phyloP scores from a whole-genome alignment of 768 basidiomycete genomes.

The Rhodosporidiobolus sp. region DNA sequence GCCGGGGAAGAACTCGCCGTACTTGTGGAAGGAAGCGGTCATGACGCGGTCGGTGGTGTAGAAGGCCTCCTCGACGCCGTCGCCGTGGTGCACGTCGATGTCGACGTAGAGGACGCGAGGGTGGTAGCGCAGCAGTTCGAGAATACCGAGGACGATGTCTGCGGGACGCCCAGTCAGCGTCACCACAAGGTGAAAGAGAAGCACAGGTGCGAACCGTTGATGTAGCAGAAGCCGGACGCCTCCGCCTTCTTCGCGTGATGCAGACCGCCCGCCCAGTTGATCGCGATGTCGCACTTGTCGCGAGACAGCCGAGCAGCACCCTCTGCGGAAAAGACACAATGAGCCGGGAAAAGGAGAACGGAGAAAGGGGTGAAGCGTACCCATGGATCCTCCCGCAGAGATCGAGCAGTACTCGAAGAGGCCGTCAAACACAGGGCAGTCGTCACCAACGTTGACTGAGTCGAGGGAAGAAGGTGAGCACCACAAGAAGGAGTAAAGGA shows the following conservation, averaged over 20 bases:
- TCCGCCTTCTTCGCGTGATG: slow-evolving; percentile 99
- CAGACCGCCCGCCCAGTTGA: slow-evolving; percentile 98
- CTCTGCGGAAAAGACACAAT: slow-evolving; percentile 60
- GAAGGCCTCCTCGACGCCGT: slow-evolving; percentile 98
- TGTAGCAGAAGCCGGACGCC: slow-evolving; percentile 98
- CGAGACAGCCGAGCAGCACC: slow-evolving; percentile 90
- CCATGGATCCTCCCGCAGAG: slow-evolving; percentile 99
- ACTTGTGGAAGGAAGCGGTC: slow-evolving; percentile 96
- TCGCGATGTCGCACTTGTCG: slow-evolving; percentile 97
- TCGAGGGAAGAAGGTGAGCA: not conserved
- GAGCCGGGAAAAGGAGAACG: not conserved
- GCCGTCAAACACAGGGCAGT: slow-evolving; percentile 98
- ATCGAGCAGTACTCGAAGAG: slow-evolving; percentile 99
- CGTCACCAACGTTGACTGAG: slow-evolving; percentile 93
- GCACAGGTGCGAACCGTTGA: slow-evolving; percentile 67
- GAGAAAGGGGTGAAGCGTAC: slow-evolving; percentile 54
- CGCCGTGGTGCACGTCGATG: slow-evolving; percentile 97
- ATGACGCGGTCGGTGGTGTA: slow-evolving; percentile 96
- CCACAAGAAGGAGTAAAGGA: too few relatives aligned
- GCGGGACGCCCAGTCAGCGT: too few relatives aligned
- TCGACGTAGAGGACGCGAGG: slow-evolving; percentile 92
- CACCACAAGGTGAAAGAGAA: not conserved
- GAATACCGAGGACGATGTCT: slow-evolving; percentile 88
- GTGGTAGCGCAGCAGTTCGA: slow-evolving; percentile 76
- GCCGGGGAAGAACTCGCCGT: slow-evolving; percentile 90